Evolutionary conservation across 345 rosid species (phyloP).

Genomic region (Ceriops zippeliana): DNA sequence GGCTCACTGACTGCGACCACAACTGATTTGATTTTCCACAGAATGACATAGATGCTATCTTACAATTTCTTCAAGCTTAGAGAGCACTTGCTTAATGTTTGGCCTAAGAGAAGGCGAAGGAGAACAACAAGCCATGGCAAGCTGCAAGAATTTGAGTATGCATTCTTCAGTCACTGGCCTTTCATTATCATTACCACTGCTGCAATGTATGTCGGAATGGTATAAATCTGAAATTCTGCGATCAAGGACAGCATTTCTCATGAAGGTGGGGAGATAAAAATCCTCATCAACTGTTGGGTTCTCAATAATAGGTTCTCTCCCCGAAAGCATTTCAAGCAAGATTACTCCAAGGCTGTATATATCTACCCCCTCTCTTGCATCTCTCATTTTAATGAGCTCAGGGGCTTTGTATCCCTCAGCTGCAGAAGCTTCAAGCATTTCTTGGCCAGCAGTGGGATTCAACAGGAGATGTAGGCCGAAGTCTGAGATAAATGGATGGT

Average conservation of each 20-base stretch:
- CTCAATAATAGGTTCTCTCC: slow-evolving; percentile 62
- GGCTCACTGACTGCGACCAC: slow-evolving; percentile 12
- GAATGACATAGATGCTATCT: slow-evolving; percentile 21
- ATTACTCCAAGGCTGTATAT: slow-evolving; percentile 73
- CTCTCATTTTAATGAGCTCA: slow-evolving; percentile 84
- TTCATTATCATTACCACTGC: slow-evolving; percentile 30
- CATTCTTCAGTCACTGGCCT: slow-evolving; percentile 49
- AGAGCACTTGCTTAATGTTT: slow-evolving; percentile 54
- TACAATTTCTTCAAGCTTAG: slow-evolving; percentile 64
- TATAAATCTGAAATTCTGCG: slow-evolving; percentile 54
- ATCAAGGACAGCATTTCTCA: slow-evolving; percentile 61
- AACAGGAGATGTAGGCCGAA: slow-evolving; percentile 63
- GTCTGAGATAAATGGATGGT: slow-evolving; percentile 60
- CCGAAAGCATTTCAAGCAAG: slow-evolving; percentile 75
- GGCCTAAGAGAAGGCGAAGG: slow-evolving; percentile 85
- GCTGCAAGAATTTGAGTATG: slow-evolving; percentile 62
- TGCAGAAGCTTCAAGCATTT: slow-evolving; percentile 73
- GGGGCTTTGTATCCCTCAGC: slow-evolving; percentile 88
- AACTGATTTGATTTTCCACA: slow-evolving; percentile 6
- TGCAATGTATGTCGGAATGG: slow-evolving; percentile 56
- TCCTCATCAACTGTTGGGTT: slow-evolving; percentile 62
- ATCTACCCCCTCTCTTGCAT: slow-evolving; percentile 63
- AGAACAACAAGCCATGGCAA: slow-evolving; percentile 87
- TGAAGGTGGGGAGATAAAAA: slow-evolving; percentile 55
- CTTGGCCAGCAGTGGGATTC: slow-evolving; percentile 61